These are phyloP conservation scores for Hericium coralloides DNA, from an alignment of 768 basidiomycete species.

Conservation along the genomic window DNA sequence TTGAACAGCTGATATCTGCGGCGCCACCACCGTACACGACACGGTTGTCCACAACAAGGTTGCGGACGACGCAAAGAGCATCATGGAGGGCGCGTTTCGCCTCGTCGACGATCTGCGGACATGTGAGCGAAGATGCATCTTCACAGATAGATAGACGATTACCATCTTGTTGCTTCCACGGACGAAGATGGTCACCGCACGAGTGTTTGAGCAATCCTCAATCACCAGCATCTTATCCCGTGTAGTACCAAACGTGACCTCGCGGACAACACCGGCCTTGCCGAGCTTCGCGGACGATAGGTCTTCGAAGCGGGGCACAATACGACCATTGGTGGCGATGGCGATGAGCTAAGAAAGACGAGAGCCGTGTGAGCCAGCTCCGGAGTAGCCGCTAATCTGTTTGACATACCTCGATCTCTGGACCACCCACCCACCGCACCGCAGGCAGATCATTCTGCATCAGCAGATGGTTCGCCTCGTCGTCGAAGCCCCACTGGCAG, in stretches of 20 bases:
- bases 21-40: constrained; percentile 99
- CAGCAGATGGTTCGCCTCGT: constrained; percentile 95
- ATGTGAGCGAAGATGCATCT: background rate
- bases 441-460: constrained; percentile 98
- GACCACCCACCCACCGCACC: constrained; percentile 98
- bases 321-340: constrained; percentile 95
- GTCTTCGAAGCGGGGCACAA: constrained; percentile 97
- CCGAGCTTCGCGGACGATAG: constrained; percentile 87
- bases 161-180: constrained; percentile 99
- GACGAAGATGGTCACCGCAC: constrained; percentile 96
- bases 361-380: background rate
- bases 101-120: constrained; percentile 88
- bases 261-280: constrained; percentile 86
- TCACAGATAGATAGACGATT: background rate
- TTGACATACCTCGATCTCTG: constrained; percentile 84
- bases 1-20: constrained; percentile 91
- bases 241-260: constrained; percentile 94
- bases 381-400: background rate
- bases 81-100: constrained; percentile 97
- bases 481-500: constrained; percentile 99
- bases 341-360: constrained; percentile 71
- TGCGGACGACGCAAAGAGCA: constrained; percentile 94
- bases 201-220: constrained; percentile 94
- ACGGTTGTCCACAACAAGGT: constrained; percentile 89
- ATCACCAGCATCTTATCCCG: constrained; percentile 99